Percentiles rank a stretch among this genome's conserved stretches.
Evolutionary conservation across 305 asterid species (phyloP).

Genomic region (Fraxinus platypoda): DNA sequence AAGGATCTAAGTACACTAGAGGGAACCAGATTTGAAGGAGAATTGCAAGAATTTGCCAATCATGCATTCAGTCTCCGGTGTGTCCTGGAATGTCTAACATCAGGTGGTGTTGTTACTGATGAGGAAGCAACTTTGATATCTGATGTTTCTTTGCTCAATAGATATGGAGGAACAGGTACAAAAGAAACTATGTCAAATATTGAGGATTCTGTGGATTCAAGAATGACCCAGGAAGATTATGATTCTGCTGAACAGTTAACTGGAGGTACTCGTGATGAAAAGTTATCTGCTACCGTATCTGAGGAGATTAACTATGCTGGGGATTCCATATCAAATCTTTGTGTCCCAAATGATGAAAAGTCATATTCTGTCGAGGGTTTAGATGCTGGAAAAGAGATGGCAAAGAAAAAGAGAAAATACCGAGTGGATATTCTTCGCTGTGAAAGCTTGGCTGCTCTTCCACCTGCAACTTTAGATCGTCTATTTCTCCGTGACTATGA

Average conservation of each 20-base stretch:
- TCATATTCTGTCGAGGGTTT: conserved; percentile 40
- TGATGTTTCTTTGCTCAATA: conserved; percentile 33
- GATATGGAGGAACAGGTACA: conserved; percentile 32
- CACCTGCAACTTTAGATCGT: conserved; percentile 91
- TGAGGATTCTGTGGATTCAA: conserved; percentile 32
- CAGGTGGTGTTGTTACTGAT: conserved; percentile 71
- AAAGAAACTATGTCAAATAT: conserved; percentile 29
- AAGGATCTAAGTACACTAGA: conserved; percentile 83
- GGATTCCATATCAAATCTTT: conserved; percentile 38
- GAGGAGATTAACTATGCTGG: conserved; percentile 38
- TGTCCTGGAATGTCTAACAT: conserved; percentile 84
- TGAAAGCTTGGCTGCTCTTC: conserved; percentile 93
- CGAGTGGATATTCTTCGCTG: conserved; percentile 94
- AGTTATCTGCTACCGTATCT: conserved; percentile 29
- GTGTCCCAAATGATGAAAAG: conserved; percentile 46
- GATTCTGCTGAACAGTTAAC: conserved; percentile 34
- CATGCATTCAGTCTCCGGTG: conserved; percentile 97
- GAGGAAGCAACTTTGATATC: conserved; percentile 42
- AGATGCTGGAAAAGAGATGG: conserved; percentile 43
- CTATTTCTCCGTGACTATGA: conserved; percentile 92
- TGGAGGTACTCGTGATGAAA: conserved; percentile 33
- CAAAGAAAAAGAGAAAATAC: conserved; percentile 60
- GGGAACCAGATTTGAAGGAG: conserved; percentile 97
- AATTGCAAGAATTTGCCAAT: conserved; percentile 93
- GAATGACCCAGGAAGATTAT: background rate